A percentile compares a stretch with the other conserved stretches of the same genome.
Conservation (phyloP, 2,329 filamentous ascomycete species). For the Alternaria gaisen region DNA sequence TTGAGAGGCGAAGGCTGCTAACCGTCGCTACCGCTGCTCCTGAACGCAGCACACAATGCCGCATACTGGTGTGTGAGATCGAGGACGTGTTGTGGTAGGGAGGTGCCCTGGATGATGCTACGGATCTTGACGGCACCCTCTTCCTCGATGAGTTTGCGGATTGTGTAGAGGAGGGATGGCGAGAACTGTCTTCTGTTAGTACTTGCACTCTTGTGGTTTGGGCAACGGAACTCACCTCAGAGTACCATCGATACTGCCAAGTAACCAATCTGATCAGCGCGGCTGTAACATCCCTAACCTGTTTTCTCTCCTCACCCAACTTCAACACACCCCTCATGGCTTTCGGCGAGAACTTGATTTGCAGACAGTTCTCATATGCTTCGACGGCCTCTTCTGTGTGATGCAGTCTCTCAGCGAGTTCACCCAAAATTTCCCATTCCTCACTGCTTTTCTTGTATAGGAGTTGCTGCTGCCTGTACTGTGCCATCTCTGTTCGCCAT, state of each 20-base stretch:
- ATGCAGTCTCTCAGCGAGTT: conserved; percentile 90
- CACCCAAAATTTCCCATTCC: conserved; percentile 97
- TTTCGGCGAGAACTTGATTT: conserved; percentile 90
- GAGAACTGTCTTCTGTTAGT: conserved; percentile 71
- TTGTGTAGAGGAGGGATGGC: conserved; percentile 84
- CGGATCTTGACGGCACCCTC: conserved; percentile 97
- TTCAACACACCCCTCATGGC: conserved; percentile 85
- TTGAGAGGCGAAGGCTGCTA: conserved; percentile 51
- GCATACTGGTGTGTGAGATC: conserved; percentile 97
- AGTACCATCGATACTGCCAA: conserved; percentile 99
- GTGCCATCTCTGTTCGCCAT: conserved; percentile 97
- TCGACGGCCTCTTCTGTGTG: conserved; percentile 91
- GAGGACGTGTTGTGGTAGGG: conserved; percentile 88
- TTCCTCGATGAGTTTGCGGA: conserved; percentile 93
- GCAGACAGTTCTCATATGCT: conserved; percentile 88
- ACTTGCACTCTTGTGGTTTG: background rate
- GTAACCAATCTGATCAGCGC: conserved; percentile 91
- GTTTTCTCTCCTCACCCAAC: conserved; percentile 78
- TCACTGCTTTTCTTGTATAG: conserved; percentile 97
- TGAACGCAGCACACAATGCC: conserved; percentile 90
- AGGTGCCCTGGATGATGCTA: conserved; percentile 96
- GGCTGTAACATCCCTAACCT: conserved; percentile 81
- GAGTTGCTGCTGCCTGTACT: conserved; percentile 90
- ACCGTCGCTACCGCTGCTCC: conserved; percentile 90
- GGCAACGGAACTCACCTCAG: conserved; percentile 68